Conservation (phyloP, 2,329 filamentous ascomycete species). For the Emmonsiellopsis sp. region DNA sequence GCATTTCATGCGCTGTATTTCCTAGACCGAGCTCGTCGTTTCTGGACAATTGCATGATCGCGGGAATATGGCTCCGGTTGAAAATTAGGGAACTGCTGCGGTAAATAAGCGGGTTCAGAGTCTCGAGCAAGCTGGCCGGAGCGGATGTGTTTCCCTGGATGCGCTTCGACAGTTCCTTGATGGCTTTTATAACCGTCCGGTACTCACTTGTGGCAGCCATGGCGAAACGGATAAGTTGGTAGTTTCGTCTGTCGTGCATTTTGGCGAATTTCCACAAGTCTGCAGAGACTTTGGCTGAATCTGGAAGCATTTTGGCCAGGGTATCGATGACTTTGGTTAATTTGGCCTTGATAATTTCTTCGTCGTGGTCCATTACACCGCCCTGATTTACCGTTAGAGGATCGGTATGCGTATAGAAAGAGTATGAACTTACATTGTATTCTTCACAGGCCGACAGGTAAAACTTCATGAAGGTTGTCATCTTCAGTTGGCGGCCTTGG, state of each 20-base stretch:
- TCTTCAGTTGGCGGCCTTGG: slow-evolving; percentile 65
- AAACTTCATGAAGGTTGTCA: slow-evolving; percentile 62
- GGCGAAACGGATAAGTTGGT: slow-evolving; percentile 79
- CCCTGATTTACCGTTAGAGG: slow-evolving; percentile 36
- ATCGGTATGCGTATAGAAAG: neutral
- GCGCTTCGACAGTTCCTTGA: slow-evolving; percentile 80
- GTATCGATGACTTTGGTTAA: slow-evolving; percentile 65
- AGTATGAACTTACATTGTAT: slow-evolving; percentile 51
- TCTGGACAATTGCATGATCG: slow-evolving; percentile 79
- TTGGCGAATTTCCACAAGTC: slow-evolving; percentile 89
- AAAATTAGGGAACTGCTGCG: slow-evolving; percentile 76
- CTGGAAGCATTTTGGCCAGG: slow-evolving; percentile 65
- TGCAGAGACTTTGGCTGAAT: slow-evolving; percentile 58
- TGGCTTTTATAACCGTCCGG: slow-evolving; percentile 77
- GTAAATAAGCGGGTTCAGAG: slow-evolving; percentile 72
- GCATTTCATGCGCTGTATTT: slow-evolving; percentile 70
- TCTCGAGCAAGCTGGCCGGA: slow-evolving; percentile 59
- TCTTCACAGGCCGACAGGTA: slow-evolving; percentile 78
- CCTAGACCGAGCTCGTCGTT: slow-evolving; percentile 73
- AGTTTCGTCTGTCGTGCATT: slow-evolving; percentile 77
- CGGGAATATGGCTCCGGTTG: slow-evolving; percentile 86
- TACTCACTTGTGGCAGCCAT: slow-evolving; percentile 83
- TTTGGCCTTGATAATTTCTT: slow-evolving; percentile 56
- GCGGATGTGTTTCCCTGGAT: slow-evolving; percentile 54
- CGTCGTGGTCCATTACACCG: slow-evolving; percentile 62